Conservation (phyloP, 2,329 filamentous ascomycete species). For the Polytolypa hystricis region DNA sequence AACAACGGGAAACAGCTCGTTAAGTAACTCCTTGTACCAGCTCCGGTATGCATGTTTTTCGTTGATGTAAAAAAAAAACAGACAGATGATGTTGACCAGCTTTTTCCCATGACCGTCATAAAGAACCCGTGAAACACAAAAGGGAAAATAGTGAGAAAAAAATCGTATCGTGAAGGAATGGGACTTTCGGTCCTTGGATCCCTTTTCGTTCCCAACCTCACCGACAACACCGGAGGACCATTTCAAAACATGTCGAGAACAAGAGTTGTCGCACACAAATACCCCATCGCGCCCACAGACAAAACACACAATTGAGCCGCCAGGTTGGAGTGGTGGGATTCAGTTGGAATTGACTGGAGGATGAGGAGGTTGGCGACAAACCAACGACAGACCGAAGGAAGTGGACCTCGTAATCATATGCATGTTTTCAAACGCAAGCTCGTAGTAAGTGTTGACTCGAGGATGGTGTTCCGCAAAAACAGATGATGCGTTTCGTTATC, state of each 20-base stretch:
- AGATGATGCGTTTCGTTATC: not conserved
- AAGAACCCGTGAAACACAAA: constrained; percentile 14
- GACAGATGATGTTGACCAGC: constrained; percentile 26
- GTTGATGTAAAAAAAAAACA: constrained; percentile 4
- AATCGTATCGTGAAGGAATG: not conserved
- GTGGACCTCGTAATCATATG: no score
- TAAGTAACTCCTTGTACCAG: constrained; percentile 10
- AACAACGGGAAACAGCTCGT: not conserved
- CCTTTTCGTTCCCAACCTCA: constrained; percentile 23
- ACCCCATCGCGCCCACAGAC: no score
- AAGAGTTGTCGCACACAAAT: no score
- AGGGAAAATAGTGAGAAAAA: constrained; percentile 11
- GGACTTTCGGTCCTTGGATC: constrained; percentile 1
- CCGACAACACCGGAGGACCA: constrained; percentile 28
- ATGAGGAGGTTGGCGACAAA: no score
- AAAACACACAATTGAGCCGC: no score
- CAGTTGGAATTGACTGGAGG: no score
- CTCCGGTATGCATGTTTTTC: constrained; percentile 6
- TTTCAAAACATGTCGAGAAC: no score
- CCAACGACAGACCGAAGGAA: no score
- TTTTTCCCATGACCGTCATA: constrained; percentile 14
- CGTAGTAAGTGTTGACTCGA: no score
- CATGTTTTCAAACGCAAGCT: no score
- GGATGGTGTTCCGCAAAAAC: no score
- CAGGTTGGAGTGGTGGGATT: no score